Evolutionary conservation across 257 asterid genomes (phyloP).

Genomic region (Solanum dulcamara): DNA sequence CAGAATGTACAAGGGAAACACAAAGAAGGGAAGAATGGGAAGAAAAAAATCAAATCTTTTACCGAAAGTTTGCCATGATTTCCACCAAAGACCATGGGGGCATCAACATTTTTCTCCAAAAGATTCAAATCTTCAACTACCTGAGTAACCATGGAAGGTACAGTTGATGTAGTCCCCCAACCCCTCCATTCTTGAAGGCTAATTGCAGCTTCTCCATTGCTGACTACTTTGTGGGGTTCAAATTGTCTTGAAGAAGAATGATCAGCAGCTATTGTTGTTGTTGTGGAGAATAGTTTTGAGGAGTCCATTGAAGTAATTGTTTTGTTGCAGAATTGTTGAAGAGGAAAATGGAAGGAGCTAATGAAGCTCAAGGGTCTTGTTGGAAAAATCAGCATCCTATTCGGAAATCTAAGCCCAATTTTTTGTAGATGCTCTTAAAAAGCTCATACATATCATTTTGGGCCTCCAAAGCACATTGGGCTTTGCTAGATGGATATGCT

Average conservation of each 20-base stretch:
- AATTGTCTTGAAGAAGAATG: not conserved
- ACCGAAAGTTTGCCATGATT: conserved; percentile 78
- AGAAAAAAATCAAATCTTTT: not conserved
- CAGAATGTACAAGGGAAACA: not conserved
- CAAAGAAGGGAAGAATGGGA: not conserved
- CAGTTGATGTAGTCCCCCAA: conserved; percentile 74
- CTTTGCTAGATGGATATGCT: not conserved
- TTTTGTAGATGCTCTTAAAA: not conserved
- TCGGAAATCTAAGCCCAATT: not conserved
- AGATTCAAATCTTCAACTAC: conserved; percentile 70
- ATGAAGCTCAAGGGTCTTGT: conserved; percentile 16
- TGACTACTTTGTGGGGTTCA: conserved; percentile 7
- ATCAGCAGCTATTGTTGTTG: not conserved
- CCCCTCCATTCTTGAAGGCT: conserved; percentile 85
- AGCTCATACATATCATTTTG: not conserved
- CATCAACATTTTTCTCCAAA: conserved; percentile 41
- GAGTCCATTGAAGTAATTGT: conserved; percentile 14
- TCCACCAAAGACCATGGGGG: conserved; percentile 62
- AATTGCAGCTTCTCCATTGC: conserved; percentile 16
- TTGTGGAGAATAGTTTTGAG: conserved; percentile 15
- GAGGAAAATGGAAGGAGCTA: not conserved
- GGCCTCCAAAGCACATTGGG: not conserved
- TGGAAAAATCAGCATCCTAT: not conserved
- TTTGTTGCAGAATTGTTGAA: conserved; percentile 6
- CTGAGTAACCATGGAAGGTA: conserved; percentile 70